A percentile compares a stretch with the other conserved stretches of the same genome.
Evolutionary conservation across 1,139 yeast genomes (phyloP).

Genomic region (Taphrina wiesneri): DNA sequence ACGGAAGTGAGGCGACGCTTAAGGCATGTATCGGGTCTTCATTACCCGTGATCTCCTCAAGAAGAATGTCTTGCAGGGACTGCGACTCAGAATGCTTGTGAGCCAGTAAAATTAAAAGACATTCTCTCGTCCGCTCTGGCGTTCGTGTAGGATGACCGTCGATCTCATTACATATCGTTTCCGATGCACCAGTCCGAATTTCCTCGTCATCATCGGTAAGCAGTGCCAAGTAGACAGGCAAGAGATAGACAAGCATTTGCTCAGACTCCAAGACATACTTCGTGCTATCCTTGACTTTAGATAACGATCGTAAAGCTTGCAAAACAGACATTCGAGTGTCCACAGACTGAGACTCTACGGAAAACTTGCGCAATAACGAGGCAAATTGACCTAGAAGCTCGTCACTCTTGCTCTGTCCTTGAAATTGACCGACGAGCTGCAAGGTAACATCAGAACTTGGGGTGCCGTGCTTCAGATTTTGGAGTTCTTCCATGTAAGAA

Average conservation of each 20-base stretch:
- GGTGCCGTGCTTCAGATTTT: neutral
- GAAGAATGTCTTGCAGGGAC: neutral
- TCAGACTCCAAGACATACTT: neutral
- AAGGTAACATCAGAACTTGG: conserved; percentile 10
- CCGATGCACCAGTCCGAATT: neutral
- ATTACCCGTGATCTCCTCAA: neutral
- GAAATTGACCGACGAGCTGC: neutral
- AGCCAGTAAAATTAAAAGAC: neutral
- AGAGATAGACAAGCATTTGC: neutral
- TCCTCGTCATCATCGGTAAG: conserved; percentile 31
- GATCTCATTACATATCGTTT: neutral
- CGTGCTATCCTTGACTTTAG: neutral
- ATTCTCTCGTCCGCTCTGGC: neutral
- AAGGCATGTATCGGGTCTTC: neutral
- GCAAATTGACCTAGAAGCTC: neutral
- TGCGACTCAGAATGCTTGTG: neutral
- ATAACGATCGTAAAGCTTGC: neutral
- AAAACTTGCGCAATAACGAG: neutral
- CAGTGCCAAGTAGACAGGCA: neutral
- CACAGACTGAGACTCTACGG: neutral
- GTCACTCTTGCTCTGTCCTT: neutral
- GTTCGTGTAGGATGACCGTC: neutral
- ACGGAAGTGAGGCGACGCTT: conserved; percentile 10
- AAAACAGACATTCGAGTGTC: neutral
- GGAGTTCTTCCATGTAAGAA: neutral